These are phyloP conservation scores for Porpolomopsis calyptriformis DNA, from an alignment of 768 basidiomycete species.

Conservation along the genomic window DNA sequence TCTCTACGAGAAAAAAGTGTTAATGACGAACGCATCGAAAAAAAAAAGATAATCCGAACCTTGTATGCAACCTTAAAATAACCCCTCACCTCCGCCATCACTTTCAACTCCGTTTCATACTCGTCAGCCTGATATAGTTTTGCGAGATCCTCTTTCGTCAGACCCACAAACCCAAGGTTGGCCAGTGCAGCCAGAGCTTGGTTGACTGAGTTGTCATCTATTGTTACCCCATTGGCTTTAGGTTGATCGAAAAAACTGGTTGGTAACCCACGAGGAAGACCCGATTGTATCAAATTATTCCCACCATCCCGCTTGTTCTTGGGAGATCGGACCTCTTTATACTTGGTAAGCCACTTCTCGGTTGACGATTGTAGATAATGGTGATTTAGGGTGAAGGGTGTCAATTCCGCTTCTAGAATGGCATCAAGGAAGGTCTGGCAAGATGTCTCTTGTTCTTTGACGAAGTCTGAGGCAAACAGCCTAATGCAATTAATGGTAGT, in stretches of 20 bases:
- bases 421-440: constrained; percentile 19
- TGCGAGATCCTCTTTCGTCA: constrained; percentile 22
- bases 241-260: no score
- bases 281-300: no score
- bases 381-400: constrained; percentile 33
- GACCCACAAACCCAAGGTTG: constrained; percentile 19
- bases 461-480: constrained; percentile 13
- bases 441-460: constrained; percentile 12
- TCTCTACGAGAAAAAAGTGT: constrained; percentile 29
- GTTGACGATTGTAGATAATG: constrained; percentile 26
- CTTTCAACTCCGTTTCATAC: constrained; percentile 31
- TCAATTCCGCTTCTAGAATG: constrained; percentile 24
- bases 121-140: constrained; percentile 24
- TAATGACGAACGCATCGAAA: background rate
- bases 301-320: no score
- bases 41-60: constrained; percentile 14
- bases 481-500: constrained; percentile 10
- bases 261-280: background rate
- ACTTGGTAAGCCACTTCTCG: constrained; percentile 27
- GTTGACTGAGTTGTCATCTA: constrained; percentile 12
- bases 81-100: constrained; percentile 34
- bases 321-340: constrained; percentile 24
- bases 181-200: constrained; percentile 20
- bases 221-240: no score
- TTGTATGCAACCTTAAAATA: constrained; percentile 40